Conservation (phyloP, 345 rosid species). For the Iberis pinnata region DNA sequence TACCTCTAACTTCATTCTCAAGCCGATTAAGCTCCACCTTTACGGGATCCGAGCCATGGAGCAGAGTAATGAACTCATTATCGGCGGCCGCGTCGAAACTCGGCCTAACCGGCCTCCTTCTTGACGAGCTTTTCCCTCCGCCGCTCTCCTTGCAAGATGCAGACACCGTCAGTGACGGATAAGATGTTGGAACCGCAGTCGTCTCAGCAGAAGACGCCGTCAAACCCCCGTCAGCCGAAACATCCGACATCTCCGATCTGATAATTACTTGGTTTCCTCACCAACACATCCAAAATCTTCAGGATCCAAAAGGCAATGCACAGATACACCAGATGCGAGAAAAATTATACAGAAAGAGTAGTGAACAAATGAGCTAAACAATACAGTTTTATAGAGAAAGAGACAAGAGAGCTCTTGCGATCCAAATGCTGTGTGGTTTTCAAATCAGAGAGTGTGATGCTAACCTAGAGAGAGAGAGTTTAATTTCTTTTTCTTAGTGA, state of each 20-base stretch:
- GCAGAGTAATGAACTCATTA: slow-evolving; percentile 73
- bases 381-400: slow-evolving; percentile 15
- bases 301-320: slow-evolving; percentile 11
- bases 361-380: slow-evolving; percentile 3
- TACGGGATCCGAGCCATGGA: slow-evolving; percentile 99
- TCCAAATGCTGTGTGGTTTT: slow-evolving; percentile 25
- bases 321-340: not conserved
- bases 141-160: slow-evolving; percentile 63
- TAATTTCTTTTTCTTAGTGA: slow-evolving; percentile 1
- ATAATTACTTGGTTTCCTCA: not conserved
- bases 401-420: slow-evolving; percentile 12
- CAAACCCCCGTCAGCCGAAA: slow-evolving; percentile 27
- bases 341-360: not conserved
- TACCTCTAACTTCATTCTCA: slow-evolving; percentile 97
- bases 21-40: slow-evolving; percentile 97
- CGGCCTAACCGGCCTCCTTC: slow-evolving; percentile 64
- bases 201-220: slow-evolving; percentile 15
- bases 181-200: slow-evolving; percentile 1
- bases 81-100: slow-evolving; percentile 80
- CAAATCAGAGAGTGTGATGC: slow-evolving; percentile 2
- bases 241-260: slow-evolving; percentile 33
- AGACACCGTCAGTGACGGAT: slow-evolving; percentile 45
- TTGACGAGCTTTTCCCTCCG: slow-evolving; percentile 46
- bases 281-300: not conserved
- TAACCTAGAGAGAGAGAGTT: slow-evolving; percentile 14